Evolutionary conservation across 306 rosid species (phyloP).

Genomic region (Corylus avellana): DNA sequence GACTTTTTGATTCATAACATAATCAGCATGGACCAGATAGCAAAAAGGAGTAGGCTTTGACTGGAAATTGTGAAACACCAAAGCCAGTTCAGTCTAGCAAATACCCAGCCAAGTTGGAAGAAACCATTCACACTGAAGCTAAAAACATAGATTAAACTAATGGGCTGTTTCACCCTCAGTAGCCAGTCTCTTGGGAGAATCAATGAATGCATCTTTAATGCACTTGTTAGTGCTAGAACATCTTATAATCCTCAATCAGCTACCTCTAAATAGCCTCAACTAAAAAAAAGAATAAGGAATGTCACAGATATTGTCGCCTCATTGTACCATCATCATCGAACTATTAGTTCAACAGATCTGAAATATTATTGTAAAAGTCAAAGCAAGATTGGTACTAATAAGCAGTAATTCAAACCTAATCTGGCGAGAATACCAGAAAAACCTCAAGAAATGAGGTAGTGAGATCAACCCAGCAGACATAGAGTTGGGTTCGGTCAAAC

Average conservation of each 20-base stretch:
- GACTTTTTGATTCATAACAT: not conserved
- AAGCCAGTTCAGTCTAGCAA: conserved; percentile 1
- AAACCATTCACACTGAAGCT: not conserved
- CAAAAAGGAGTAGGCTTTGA: not conserved
- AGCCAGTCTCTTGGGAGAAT: no score
- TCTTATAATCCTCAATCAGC: not conserved
- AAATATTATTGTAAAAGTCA: not conserved
- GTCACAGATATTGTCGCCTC: not conserved
- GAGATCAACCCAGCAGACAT: no score
- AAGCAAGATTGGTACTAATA: not conserved
- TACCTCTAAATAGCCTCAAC: no score
- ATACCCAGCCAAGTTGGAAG: not conserved
- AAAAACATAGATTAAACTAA: not conserved
- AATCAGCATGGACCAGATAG: not conserved
- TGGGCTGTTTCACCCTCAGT: no score
- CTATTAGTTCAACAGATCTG: not conserved
- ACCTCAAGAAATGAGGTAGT: not conserved
- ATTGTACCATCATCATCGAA: not conserved
- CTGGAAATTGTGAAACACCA: conserved; percentile 1
- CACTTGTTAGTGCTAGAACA: not conserved
- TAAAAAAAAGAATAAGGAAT: not conserved
- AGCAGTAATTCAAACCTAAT: not conserved
- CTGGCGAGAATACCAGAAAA: not conserved
- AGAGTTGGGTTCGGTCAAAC: no score
- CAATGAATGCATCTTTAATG: not conserved